phyloP scores from a whole-genome alignment of 108 stramenopile genomes.

The Nannochloropsis gaditana region DNA sequence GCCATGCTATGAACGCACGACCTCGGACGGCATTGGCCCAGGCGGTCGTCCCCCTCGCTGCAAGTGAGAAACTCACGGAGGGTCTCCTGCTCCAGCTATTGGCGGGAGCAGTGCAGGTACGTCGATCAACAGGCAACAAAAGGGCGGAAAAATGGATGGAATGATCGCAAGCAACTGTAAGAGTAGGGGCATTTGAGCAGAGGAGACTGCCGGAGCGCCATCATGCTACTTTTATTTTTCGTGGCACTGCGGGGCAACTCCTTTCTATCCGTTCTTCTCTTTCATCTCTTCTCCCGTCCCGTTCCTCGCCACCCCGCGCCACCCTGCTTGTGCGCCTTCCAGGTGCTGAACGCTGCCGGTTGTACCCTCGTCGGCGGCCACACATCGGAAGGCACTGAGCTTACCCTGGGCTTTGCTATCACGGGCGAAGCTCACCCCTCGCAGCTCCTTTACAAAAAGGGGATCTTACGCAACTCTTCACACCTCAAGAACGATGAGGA shows the following conservation, averaged over 20 bases:
- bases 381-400: slow-evolving; percentile 62
- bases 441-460: neutral
- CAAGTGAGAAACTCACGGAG: slow-evolving; percentile 48
- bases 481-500: neutral
- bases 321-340: neutral
- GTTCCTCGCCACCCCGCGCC: neutral
- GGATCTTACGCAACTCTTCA: neutral
- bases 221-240: too few species aligned
- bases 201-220: neutral
- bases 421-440: slow-evolving; percentile 44
- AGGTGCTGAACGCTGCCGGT: slow-evolving; percentile 49
- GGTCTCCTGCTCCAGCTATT: slow-evolving; percentile 53
- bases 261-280: too few species aligned
- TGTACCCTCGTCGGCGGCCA: slow-evolving; percentile 64
- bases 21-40: slow-evolving; percentile 45
- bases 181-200: neutral
- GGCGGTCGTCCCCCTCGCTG: slow-evolving; percentile 50
- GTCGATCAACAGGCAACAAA: too few species aligned
- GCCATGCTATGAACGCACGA: slow-evolving; percentile 59
- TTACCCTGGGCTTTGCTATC: slow-evolving; percentile 58
- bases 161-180: neutral
- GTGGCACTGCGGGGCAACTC: too few species aligned
- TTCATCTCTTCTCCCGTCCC: too few species aligned
- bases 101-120: slow-evolving; percentile 47
- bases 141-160: neutral